These are phyloP conservation scores for Hypoxylon intermedium DNA, from an alignment of 495 filamentous ascomycete genomes.

Conservation along the genomic window DNA sequence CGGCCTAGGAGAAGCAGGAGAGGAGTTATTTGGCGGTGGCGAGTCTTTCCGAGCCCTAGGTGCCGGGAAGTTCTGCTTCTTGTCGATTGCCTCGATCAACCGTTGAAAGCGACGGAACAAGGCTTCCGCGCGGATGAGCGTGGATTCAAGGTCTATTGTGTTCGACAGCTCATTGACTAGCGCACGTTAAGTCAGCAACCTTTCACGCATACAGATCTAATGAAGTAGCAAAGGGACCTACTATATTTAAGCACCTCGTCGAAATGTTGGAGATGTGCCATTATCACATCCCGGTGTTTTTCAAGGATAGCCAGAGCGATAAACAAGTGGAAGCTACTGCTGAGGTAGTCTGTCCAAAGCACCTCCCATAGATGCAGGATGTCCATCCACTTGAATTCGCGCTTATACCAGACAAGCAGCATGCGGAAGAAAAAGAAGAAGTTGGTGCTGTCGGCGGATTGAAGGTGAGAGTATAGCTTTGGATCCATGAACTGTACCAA, in stretches of 20 bases:
- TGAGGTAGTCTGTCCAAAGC: slow-evolving; percentile 91
- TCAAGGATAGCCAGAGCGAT: slow-evolving; percentile 94
- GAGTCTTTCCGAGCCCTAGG: slow-evolving; percentile 51
- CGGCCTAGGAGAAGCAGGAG: slow-evolving; percentile 14
- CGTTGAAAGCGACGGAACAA: slow-evolving; percentile 88
- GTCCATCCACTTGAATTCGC: slow-evolving; percentile 90
- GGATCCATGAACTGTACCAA: slow-evolving; percentile 96
- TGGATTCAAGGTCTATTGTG: slow-evolving; percentile 86
- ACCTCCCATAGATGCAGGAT: slow-evolving; percentile 89
- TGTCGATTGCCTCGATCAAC: slow-evolving; percentile 87
- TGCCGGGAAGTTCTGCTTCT: slow-evolving; percentile 77
- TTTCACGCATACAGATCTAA: slow-evolving; percentile 1
- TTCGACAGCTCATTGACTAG: slow-evolving; percentile 92
- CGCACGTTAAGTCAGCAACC: slow-evolving; percentile 16
- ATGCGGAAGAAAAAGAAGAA: slow-evolving; percentile 99
- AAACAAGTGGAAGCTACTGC: slow-evolving; percentile 91
- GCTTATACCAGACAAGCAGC: slow-evolving; percentile 98
- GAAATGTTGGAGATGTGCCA: slow-evolving; percentile 92
- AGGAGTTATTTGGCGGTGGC: slow-evolving; percentile 18
- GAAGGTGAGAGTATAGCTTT: slow-evolving; percentile 86
- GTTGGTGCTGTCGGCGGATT: slow-evolving; percentile 91
- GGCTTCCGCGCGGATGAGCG: slow-evolving; percentile 83
- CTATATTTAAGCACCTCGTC: slow-evolving; percentile 97
- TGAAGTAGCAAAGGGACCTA: slow-evolving; percentile 52
- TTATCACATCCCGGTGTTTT: slow-evolving; percentile 91